These are phyloP conservation scores for Ceratobasidium sp. DNA, from an alignment of 1,284 basidiomycete genomes.

Conservation along the genomic window DNA sequence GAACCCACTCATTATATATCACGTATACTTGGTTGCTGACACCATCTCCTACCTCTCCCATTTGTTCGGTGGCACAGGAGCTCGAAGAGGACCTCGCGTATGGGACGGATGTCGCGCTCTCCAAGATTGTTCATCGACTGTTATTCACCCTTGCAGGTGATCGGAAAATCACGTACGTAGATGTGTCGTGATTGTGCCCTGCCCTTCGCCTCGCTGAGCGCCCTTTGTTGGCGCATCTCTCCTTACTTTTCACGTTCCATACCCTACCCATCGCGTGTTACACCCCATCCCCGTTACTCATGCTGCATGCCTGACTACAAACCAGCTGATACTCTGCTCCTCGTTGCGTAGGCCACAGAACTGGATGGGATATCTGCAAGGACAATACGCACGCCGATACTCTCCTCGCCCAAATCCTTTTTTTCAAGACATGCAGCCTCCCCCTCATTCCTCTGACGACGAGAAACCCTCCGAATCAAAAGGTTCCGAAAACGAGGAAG, in stretches of 20 bases:
- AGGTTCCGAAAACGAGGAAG: not conserved
- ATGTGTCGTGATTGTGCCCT: slow-evolving; percentile 3
- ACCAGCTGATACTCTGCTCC: slow-evolving; percentile 44
- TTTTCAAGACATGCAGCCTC: slow-evolving; percentile 13
- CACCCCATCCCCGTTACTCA: slow-evolving; percentile 4
- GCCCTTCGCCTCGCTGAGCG: not conserved
- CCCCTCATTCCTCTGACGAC: not conserved
- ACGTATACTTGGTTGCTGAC: slow-evolving; percentile 1
- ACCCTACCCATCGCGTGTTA: not conserved
- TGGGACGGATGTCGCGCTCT: slow-evolving; percentile 64
- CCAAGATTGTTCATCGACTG: slow-evolving; percentile 74
- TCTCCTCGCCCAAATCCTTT: slow-evolving; percentile 39
- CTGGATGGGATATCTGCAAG: slow-evolving; percentile 62
- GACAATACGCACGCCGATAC: slow-evolving; percentile 41
- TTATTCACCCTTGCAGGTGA: slow-evolving; percentile 78
- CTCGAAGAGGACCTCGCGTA: slow-evolving; percentile 75
- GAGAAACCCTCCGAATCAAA: not conserved
- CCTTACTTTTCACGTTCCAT: slow-evolving; percentile 24
- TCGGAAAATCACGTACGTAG: slow-evolving; percentile 75
- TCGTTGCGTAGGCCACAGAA: slow-evolving; percentile 62
- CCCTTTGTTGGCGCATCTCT: slow-evolving; percentile 23
- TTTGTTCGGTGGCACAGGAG: slow-evolving; percentile 56
- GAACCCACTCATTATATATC: not conserved
- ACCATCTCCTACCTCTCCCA: not conserved
- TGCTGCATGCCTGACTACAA: not conserved